Evolutionary conservation across 179 eudicot species (phyloP).

Genomic region (Beta lomatogona): DNA sequence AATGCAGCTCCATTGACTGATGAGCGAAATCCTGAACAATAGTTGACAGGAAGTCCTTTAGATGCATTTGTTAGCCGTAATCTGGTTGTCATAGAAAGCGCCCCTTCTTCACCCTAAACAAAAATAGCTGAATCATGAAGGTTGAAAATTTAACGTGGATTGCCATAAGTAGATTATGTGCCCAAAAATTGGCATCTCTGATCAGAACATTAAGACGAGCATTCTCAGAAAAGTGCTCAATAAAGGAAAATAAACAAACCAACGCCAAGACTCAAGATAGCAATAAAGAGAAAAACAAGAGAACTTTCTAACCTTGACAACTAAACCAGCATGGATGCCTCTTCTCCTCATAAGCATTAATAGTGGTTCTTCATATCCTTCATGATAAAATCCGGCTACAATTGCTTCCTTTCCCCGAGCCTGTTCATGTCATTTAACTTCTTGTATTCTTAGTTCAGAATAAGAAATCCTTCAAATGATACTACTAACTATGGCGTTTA

Average conservation of each 20-base stretch:
- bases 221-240: neutral
- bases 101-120: constrained; percentile 97
- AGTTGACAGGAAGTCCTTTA: constrained; percentile 91
- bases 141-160: neutral
- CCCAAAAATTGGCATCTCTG: neutral
- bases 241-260: neutral
- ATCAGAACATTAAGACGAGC: neutral
- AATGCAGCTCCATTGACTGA: constrained; percentile 47
- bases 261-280: neutral
- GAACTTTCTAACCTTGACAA: constrained; percentile 69
- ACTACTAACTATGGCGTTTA: neutral
- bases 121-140: constrained; percentile 13
- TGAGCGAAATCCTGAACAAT: constrained; percentile 96
- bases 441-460: constrained; percentile 3
- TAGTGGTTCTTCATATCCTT: constrained; percentile 95
- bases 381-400: constrained; percentile 97
- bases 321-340: constrained; percentile 89
- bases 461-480: neutral
- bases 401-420: constrained; percentile 87
- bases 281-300: neutral
- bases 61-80: constrained; percentile 62
- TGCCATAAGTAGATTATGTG: neutral
- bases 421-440: constrained; percentile 38
- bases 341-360: constrained; percentile 98
- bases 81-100: constrained; percentile 96